phyloP scores from a whole-genome alignment of 2,329 filamentous ascomycete species.

The Alternaria brassicicola region DNA sequence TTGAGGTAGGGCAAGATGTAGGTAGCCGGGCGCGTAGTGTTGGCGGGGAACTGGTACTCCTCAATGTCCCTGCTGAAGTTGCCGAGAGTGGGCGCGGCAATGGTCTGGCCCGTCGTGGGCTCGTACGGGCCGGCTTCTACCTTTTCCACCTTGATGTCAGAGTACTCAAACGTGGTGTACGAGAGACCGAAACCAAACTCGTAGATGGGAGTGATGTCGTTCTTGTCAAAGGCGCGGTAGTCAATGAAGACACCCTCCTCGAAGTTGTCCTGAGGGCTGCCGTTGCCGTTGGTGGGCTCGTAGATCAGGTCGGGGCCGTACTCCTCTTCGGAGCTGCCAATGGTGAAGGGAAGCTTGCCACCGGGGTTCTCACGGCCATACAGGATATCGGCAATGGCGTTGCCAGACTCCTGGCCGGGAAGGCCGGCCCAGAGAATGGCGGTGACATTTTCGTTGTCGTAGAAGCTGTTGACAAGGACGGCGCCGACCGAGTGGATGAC shows the following conservation, averaged over 20 bases:
- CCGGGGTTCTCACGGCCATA: conserved; percentile 80
- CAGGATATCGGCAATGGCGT: conserved; percentile 79
- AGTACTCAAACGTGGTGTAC: conserved; percentile 80
- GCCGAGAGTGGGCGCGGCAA: conserved; percentile 68
- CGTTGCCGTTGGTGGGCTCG: conserved; percentile 69
- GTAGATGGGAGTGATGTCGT: conserved; percentile 70
- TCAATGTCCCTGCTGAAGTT: conserved; percentile 66
- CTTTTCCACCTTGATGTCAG: conserved; percentile 66
- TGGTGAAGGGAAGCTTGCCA: conserved; percentile 80
- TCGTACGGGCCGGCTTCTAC: conserved; percentile 59
- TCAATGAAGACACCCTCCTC: conserved; percentile 82
- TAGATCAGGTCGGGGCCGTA: conserved; percentile 74
- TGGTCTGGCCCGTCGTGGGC: conserved; percentile 67
- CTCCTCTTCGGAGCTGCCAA: conserved; percentile 69
- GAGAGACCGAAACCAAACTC: conserved; percentile 83
- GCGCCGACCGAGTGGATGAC: conserved; percentile 86
- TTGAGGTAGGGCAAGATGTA: conserved; percentile 79
- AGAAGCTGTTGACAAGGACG: conserved; percentile 76
- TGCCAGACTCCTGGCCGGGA: conserved; percentile 83
- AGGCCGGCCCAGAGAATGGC: conserved; percentile 82
- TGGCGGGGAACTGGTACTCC: conserved; percentile 72
- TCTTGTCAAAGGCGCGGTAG: conserved; percentile 75
- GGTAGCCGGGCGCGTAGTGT: conserved; percentile 58
- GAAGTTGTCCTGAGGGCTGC: conserved; percentile 74
- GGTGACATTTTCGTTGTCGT: conserved; percentile 77